Percentiles rank a stretch among this genome's conserved stretches.
phyloP scores from a whole-genome alignment of 129 eudicot species.

The Chrysanthemum lavandulifolium region DNA sequence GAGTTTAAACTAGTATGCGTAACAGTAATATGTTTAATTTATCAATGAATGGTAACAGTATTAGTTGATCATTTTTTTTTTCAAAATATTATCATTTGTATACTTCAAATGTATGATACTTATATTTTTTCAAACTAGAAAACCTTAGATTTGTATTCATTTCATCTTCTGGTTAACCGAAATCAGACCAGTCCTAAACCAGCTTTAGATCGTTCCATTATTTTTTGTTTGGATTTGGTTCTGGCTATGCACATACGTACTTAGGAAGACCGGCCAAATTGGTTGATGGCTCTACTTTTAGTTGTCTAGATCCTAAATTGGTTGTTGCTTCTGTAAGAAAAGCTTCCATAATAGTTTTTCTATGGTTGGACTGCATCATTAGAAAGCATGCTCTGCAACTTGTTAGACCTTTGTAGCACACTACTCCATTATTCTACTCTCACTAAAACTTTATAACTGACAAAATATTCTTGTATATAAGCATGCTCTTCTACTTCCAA shows the following conservation, averaged over 20 bases:
- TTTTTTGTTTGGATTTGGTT: background rate
- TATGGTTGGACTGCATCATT: constrained; percentile 22
- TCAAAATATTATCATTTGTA: too few species aligned
- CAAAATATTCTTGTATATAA: constrained; percentile 14
- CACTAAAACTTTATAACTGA: background rate
- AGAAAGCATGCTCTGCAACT: constrained; percentile 25
- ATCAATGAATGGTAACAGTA: too few species aligned
- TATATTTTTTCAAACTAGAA: too few species aligned
- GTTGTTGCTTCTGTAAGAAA: constrained; percentile 27
- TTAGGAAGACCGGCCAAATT: constrained; percentile 11
- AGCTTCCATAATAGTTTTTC: constrained; percentile 7
- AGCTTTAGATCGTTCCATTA: background rate
- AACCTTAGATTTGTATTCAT: too few species aligned
- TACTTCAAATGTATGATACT: too few species aligned
- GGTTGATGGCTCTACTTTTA: constrained; percentile 25
- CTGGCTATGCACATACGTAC: background rate
- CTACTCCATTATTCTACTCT: constrained; percentile 32
- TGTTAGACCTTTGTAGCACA: constrained; percentile 38
- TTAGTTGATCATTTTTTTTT: too few species aligned
- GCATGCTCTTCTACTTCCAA: constrained; percentile 29
- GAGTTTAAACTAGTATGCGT: too few species aligned
- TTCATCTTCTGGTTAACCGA: too few species aligned
- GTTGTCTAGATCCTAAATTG: constrained; percentile 12
- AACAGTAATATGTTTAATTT: too few species aligned
- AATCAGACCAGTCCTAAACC: background rate